Conservation (phyloP, 176 grass and related monocot genomes). For the Echinochloa phyllopogon region DNA sequence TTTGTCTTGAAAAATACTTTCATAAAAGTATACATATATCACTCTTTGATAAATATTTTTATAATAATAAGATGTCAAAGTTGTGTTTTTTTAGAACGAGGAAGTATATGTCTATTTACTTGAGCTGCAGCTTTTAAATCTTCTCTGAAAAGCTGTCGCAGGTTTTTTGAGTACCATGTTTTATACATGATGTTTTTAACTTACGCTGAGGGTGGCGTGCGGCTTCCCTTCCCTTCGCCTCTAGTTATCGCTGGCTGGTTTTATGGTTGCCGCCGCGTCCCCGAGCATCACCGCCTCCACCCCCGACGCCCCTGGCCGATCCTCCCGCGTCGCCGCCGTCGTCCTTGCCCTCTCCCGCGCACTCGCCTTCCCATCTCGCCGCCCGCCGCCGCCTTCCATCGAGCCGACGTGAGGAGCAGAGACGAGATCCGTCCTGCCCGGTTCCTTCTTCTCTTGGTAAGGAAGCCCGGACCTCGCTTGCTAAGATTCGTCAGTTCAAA, state of each 20-base stretch:
- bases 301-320: background rate
- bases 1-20: no score
- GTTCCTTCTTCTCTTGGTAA: conserved; percentile 23
- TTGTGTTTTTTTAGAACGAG: no score
- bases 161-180: no score
- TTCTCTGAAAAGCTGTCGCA: no score
- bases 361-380: background rate
- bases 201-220: no score
- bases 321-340: background rate
- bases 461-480: background rate
- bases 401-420: background rate
- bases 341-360: background rate
- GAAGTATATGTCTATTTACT: no score
- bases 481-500: background rate
- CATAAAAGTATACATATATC: no score
- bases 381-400: background rate
- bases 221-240: background rate
- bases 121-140: no score
- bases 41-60: no score
- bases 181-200: no score
- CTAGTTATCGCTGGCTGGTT: conserved; percentile 31
- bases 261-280: background rate
- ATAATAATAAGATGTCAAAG: no score
- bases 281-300: background rate
- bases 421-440: background rate